Conservation (phyloP, 2,329 filamentous ascomycete species). For the Pseudogymnoascus sp. region DNA sequence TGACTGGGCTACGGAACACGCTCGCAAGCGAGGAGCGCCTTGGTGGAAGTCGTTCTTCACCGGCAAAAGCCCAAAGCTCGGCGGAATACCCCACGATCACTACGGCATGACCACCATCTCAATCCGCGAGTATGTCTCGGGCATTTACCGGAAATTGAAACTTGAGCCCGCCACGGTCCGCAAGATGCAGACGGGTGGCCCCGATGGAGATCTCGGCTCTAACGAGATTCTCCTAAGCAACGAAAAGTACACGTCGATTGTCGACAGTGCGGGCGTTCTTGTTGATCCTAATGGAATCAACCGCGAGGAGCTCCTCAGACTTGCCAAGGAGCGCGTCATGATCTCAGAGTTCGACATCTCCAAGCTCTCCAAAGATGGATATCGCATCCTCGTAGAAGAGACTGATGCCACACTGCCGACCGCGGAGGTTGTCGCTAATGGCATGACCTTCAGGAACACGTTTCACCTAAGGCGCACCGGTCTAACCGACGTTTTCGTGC, state of each 20-base stretch:
- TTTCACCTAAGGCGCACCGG: constrained; percentile 80
- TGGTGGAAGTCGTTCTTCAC: constrained; percentile 99
- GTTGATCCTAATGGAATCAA: constrained; percentile 87
- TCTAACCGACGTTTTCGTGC: constrained; percentile 81
- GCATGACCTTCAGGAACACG: constrained; percentile 92
- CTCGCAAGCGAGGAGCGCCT: constrained; percentile 72
- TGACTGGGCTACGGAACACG: constrained; percentile 97
- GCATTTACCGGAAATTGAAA: constrained; percentile 92
- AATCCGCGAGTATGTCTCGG: constrained; percentile 89
- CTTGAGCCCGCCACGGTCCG: constrained; percentile 75
- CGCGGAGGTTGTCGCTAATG: constrained; percentile 82
- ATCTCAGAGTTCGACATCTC: constrained; percentile 75
- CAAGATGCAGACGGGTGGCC: constrained; percentile 96
- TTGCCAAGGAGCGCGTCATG: constrained; percentile 83
- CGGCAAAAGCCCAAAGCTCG: constrained; percentile 90
- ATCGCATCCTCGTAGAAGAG: constrained; percentile 87
- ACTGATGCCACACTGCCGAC: constrained; percentile 77
- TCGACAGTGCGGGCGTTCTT: constrained; percentile 93
- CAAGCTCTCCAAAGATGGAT: constrained; percentile 81
- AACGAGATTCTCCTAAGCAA: constrained; percentile 96
- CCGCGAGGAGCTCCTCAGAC: constrained; percentile 68
- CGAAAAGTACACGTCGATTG: constrained; percentile 89
- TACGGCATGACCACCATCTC: constrained; percentile 98
- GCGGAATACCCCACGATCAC: constrained; percentile 88
- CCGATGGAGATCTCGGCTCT: constrained; percentile 91